Base-by-base conservation (phyloP, 1,139 yeast genomes). In the Sugiyamaella neomexicana region DNA sequence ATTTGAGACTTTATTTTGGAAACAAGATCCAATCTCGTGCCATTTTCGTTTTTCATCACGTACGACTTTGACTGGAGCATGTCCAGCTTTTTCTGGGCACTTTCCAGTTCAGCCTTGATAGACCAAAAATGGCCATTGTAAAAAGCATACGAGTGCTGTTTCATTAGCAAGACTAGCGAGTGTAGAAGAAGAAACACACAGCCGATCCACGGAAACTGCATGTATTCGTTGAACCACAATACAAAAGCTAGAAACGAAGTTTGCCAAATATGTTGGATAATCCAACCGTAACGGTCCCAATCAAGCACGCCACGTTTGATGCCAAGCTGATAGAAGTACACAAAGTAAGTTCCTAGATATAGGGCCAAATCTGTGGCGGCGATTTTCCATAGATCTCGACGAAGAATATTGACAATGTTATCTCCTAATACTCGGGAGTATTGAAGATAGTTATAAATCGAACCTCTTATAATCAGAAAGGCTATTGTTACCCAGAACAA, bases 111-210 rank as follows among this genome's bases (percentile, higher is more conserved):
- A n/a, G 75, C 72, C 31, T 67, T 64, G 32, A 86, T 80, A 25
- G 71, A 73, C 93, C 96, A 89, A 54, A 90, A 73, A 67, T 90
- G 89, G 0, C 97, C 98, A 67, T 90, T 90, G 72, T 84, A 91
- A 64, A 85, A 89, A 0, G 88, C 89, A 67, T 84, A 91, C 1
- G 97, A 89, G 68, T 91, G 97, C 83, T 85, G 86, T 68, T 91
- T 91, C 98, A 91, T 91, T 60, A 91, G 69, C 61, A 90, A 74
- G 3, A 91, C 97, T 53, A 89, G 75, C n/a, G 89, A 81, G 68
- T 91, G 98, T 55, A 91, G 75, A 56, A 88, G 78, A 58, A 91
- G 72, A 64, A 87, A 91, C 41, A 90, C 91, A 65, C 84, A 83
- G 3, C 89, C 96, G 52, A 90, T 85, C 98, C 98, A 91, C 2